Percentiles rank a stretch among this genome's conserved stretches.
These are phyloP conservation scores for Neophaeococcomyces aloes DNA, from an alignment of 2,329 filamentous ascomycete genomes.

Conservation along the genomic window DNA sequence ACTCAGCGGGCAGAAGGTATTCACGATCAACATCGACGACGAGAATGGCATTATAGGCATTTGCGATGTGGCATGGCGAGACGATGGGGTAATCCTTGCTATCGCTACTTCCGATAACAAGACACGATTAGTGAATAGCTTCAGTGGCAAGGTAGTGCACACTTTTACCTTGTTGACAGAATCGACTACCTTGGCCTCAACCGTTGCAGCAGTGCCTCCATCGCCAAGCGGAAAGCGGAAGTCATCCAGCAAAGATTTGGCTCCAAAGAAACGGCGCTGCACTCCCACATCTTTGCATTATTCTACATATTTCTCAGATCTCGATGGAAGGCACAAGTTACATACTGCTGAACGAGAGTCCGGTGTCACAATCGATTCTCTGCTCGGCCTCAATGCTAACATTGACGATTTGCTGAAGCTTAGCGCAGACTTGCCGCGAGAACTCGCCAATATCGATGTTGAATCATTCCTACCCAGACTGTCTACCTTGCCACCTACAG, in stretches of 20 bases:
- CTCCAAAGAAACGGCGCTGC: constrained; percentile 9
- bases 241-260: not conserved
- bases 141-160: constrained; percentile 72
- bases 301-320: constrained; percentile 5
- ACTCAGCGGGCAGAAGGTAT: constrained; percentile 62
- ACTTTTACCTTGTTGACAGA: constrained; percentile 16
- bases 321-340: constrained; percentile 3
- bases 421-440: constrained; percentile 54
- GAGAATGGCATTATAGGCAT: constrained; percentile 10
- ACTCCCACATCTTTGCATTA: constrained; percentile 1
- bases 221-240: constrained; percentile 6
- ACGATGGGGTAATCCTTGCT: constrained; percentile 65
- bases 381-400: constrained; percentile 31
- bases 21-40: constrained; percentile 37
- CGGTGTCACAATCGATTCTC: constrained; percentile 32
- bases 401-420: constrained; percentile 26
- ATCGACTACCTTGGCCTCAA: constrained; percentile 45
- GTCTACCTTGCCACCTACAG: constrained; percentile 57
- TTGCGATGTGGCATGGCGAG: constrained; percentile 49
- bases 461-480: constrained; percentile 67
- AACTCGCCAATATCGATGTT: constrained; percentile 59
- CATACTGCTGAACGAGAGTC: constrained; percentile 22
- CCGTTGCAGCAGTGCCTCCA: constrained; percentile 29
- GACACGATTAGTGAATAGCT: constrained; percentile 64
- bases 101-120: constrained; percentile 74